phyloP scores from a whole-genome alignment of 2,329 filamentous ascomycete species.

The Ophiostoma novo-ulmi region DNA sequence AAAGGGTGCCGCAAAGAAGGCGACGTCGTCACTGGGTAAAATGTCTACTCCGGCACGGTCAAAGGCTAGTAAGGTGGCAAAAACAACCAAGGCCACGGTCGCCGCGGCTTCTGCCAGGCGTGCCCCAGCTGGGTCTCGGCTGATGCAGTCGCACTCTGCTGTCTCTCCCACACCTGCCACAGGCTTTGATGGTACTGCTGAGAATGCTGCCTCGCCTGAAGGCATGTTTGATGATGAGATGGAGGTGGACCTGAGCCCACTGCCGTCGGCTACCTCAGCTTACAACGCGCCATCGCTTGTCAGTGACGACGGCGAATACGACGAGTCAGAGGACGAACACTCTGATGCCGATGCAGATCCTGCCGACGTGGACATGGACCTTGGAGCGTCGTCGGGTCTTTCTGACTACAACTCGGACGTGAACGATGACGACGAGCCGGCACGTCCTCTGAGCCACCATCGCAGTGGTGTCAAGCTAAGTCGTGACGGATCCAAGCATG shows the following conservation, averaged over 20 bases:
- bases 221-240: constrained; percentile 42
- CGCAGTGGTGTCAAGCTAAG: constrained; percentile 45
- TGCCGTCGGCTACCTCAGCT: constrained; percentile 55
- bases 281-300: constrained; percentile 75
- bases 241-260: constrained; percentile 62
- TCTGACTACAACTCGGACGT: constrained; percentile 59
- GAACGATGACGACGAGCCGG: constrained; percentile 38
- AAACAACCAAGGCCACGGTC: neutral
- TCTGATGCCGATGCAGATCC: constrained; percentile 51
- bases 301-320: constrained; percentile 74
- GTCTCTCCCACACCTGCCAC: constrained; percentile 32
- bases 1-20: neutral
- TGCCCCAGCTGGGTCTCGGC: constrained; percentile 55
- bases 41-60: neutral
- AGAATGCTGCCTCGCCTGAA: constrained; percentile 9
- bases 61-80: neutral
- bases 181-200: constrained; percentile 27
- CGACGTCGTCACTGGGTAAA: neutral
- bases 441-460: constrained; percentile 42
- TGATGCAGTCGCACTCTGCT: constrained; percentile 30
- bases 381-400: constrained; percentile 47
- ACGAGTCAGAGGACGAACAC: constrained; percentile 63
- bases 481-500: constrained; percentile 52
- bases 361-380: constrained; percentile 55
- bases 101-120: constrained; percentile 42